These are phyloP conservation scores for Lyophyllum semitale DNA, from an alignment of 768 basidiomycete genomes.

Conservation along the genomic window DNA sequence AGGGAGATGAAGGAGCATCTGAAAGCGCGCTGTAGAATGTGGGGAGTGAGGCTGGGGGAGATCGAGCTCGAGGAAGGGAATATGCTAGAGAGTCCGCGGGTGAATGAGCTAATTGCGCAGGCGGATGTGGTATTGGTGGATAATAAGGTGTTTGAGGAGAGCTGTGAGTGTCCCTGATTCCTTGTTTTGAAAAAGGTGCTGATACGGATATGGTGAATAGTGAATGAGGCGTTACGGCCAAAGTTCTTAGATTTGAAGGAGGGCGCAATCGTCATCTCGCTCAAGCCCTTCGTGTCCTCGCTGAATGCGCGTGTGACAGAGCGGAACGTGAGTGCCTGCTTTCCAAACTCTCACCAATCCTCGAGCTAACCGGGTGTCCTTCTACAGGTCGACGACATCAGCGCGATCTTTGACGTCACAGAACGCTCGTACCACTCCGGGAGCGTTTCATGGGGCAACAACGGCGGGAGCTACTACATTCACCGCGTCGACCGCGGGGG, in stretches of 20 bases:
- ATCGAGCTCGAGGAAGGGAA: constrained; percentile 84
- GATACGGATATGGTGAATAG: constrained; percentile 33
- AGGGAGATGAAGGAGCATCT: constrained; percentile 74
- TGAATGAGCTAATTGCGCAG: constrained; percentile 68
- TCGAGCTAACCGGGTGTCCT: neutral
- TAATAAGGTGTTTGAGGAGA: constrained; percentile 81
- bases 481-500: constrained; percentile 77
- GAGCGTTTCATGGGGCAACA: constrained; percentile 80
- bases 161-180: constrained; percentile 49
- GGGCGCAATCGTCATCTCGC: constrained; percentile 85
- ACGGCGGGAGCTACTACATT: constrained; percentile 70
- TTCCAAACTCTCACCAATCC: neutral
- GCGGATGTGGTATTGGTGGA: constrained; percentile 94
- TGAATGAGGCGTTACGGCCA: constrained; percentile 85
- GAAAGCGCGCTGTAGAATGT: constrained; percentile 80
- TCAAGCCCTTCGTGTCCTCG: constrained; percentile 82
- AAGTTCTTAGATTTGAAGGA: constrained; percentile 95
- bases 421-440: constrained; percentile 70
- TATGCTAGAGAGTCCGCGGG: constrained; percentile 71
- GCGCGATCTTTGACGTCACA: constrained; percentile 78
- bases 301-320: constrained; percentile 77
- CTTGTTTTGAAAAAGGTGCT: neutral
- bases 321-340: constrained; percentile 61
- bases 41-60: constrained; percentile 79
- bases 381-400: constrained; percentile 71